Evolutionary conservation across 192 early-diverging fungal genomes (phyloP).

Genomic region (Coemansia sp.): DNA sequence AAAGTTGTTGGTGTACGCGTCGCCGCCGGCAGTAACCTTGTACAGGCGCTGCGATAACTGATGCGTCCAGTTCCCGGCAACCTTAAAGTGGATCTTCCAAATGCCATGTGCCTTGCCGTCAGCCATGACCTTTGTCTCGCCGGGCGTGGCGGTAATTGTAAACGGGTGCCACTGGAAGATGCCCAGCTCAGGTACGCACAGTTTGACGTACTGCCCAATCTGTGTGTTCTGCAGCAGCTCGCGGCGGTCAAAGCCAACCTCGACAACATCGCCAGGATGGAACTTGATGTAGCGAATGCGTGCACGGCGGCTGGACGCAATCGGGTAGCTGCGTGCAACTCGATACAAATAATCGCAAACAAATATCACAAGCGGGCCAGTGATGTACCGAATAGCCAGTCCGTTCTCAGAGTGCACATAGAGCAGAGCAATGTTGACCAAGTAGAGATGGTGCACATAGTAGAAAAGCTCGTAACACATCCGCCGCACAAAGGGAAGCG

Average conservation of each 20-base stretch:
- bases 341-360: slow-evolving; percentile 61
- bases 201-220: slow-evolving; percentile 75
- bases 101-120: slow-evolving; percentile 48
- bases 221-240: slow-evolving; percentile 55
- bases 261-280: slow-evolving; percentile 72
- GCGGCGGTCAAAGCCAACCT: slow-evolving; percentile 68
- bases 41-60: slow-evolving; percentile 62
- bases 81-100: slow-evolving; percentile 73
- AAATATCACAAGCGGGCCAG: slow-evolving; percentile 54
- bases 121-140: slow-evolving; percentile 68
- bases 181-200: slow-evolving; percentile 73
- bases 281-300: slow-evolving; percentile 70
- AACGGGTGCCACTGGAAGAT: slow-evolving; percentile 83
- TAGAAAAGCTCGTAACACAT: slow-evolving; percentile 77
- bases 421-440: slow-evolving; percentile 69
- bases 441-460: slow-evolving; percentile 78
- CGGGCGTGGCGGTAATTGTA: slow-evolving; percentile 72
- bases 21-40: slow-evolving; percentile 48
- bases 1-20: slow-evolving; percentile 47
- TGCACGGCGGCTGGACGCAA: slow-evolving; percentile 41
- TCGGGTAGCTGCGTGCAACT: slow-evolving; percentile 58
- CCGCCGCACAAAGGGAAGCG: slow-evolving; percentile 58
- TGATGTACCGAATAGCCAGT: slow-evolving; percentile 47
- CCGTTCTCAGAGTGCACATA: slow-evolving; percentile 72
- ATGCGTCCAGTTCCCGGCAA: slow-evolving; percentile 77